phyloP scores from a whole-genome alignment of 2,329 filamentous ascomycete genomes.

The Simplicillium aogashimaense region DNA sequence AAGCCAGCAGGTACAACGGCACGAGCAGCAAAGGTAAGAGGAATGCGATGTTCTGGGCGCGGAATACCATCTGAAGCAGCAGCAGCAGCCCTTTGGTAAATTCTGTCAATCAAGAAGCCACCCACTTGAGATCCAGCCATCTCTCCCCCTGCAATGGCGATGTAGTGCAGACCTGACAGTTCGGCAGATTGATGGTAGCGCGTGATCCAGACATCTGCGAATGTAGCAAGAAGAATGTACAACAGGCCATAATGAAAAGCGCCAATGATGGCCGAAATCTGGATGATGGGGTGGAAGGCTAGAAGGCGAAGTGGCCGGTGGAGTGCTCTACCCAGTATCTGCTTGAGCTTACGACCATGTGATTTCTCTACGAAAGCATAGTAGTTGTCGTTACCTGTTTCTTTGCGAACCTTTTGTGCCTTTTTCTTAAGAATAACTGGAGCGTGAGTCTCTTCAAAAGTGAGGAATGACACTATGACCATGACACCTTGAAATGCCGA shows the following conservation, averaged over 20 bases:
- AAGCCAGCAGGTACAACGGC: constrained; percentile 28
- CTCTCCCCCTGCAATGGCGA: constrained; percentile 54
- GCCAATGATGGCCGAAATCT: constrained; percentile 42
- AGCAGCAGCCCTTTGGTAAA: constrained; percentile 18
- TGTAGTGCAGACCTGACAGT: constrained; percentile 54
- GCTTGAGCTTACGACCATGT: constrained; percentile 16
- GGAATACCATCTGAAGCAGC: constrained; percentile 7
- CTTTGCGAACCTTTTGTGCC: constrained; percentile 19
- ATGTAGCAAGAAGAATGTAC: constrained; percentile 54
- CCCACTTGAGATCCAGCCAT: constrained; percentile 41
- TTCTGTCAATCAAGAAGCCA: constrained; percentile 29
- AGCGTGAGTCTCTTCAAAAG: constrained; percentile 27
- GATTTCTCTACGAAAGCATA: constrained; percentile 26
- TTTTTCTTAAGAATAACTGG: constrained; percentile 22
- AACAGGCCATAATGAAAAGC: constrained; percentile 52
- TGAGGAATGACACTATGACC: constrained; percentile 19
- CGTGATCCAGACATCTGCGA: constrained; percentile 45
- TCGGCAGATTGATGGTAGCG: constrained; percentile 46
- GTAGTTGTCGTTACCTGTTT: constrained; percentile 19
- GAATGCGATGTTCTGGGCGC: constrained; percentile 15
- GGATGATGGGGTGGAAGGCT: constrained; percentile 49
- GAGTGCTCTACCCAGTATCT: constrained; percentile 24
- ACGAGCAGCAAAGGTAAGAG: constrained; percentile 14
- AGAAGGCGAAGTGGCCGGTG: constrained; percentile 47
- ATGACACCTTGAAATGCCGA: constrained; percentile 29